Evolutionary conservation across 2,329 filamentous ascomycete species (phyloP).

Genomic region (Diaporthe eres): DNA sequence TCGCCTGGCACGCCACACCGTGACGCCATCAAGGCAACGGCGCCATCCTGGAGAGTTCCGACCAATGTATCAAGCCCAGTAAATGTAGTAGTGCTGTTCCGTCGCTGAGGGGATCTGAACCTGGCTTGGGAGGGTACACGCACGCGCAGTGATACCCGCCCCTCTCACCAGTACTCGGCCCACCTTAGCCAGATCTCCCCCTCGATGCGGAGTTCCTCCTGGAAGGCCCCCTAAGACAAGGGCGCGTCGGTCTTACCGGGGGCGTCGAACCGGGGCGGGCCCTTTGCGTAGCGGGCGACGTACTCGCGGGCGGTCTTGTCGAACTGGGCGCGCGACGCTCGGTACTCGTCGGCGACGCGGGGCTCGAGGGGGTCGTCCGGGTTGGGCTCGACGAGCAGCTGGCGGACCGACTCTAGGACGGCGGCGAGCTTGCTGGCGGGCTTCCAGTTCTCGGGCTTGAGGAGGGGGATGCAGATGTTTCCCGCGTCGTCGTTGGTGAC

Average conservation of each 20-base stretch:
- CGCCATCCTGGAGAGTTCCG: not conserved
- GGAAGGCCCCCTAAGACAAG: not conserved
- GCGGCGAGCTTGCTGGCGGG: constrained; percentile 82
- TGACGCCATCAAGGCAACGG: no score
- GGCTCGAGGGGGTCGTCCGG: constrained; percentile 91
- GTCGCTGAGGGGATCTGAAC: not conserved
- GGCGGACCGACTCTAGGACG: constrained; percentile 83
- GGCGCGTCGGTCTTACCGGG: not conserved
- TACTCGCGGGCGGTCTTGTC: constrained; percentile 83
- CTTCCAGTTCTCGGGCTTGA: constrained; percentile 93
- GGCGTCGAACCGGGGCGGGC: constrained; percentile 54
- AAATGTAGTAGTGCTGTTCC: not conserved
- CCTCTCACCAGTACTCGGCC: not conserved
- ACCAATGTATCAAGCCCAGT: not conserved
- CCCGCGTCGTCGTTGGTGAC: constrained; percentile 89
- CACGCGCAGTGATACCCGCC: not conserved
- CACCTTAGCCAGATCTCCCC: not conserved
- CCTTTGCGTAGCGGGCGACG: constrained; percentile 79
- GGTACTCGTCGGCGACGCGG: constrained; percentile 87
- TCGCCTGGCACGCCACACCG: not conserved
- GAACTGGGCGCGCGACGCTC: constrained; percentile 76
- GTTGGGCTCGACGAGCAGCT: constrained; percentile 84
- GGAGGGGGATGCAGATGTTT: constrained; percentile 86
- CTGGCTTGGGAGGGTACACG: not conserved
- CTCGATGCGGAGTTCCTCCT: not conserved